Evolutionary conservation across 73 alveolate species (phyloP).

Genomic region (Symbiodinium natans): DNA sequence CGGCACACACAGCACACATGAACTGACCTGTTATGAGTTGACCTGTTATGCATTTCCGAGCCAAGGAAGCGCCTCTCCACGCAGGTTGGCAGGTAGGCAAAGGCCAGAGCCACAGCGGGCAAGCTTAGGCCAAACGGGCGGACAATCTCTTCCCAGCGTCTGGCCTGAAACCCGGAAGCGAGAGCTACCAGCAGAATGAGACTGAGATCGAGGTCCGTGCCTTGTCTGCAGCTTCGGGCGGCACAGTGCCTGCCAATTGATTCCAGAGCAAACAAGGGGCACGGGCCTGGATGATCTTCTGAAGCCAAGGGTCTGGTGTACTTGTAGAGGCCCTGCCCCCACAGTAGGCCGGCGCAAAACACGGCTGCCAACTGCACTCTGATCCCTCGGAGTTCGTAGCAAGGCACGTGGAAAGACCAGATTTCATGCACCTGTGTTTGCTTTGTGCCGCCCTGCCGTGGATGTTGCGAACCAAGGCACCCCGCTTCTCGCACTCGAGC

Average conservation of each 20-base stretch:
- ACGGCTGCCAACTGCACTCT: conserved; percentile 80
- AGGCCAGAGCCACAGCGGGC: conserved; percentile 86
- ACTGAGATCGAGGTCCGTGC: too few species aligned
- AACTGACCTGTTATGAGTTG: too few species aligned
- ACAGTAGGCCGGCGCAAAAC: conserved; percentile 78
- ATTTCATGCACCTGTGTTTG: not conserved
- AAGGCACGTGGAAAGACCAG: not conserved
- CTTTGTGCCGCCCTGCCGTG: not conserved
- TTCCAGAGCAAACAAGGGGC: not conserved
- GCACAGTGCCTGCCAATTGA: conserved; percentile 19
- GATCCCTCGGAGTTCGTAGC: conserved; percentile 28
- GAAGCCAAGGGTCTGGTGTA: conserved; percentile 47
- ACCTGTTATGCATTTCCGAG: too few species aligned
- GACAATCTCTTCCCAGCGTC: conserved; percentile 57
- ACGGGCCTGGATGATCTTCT: not conserved
- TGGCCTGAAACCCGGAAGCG: not conserved
- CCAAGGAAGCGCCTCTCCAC: conserved; percentile 45
- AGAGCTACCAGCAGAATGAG: not conserved
- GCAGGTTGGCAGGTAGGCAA: conserved; percentile 53
- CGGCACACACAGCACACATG: too few species aligned
- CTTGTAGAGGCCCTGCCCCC: conserved; percentile 74
- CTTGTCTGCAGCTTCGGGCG: conserved; percentile 51
- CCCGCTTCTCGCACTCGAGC: conserved; percentile 76
- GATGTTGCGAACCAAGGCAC: not conserved
- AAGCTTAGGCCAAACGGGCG: conserved; percentile 19